Evolutionary conservation across 2,329 filamentous ascomycete genomes (phyloP).

Genomic region (Camillea tinctor): DNA sequence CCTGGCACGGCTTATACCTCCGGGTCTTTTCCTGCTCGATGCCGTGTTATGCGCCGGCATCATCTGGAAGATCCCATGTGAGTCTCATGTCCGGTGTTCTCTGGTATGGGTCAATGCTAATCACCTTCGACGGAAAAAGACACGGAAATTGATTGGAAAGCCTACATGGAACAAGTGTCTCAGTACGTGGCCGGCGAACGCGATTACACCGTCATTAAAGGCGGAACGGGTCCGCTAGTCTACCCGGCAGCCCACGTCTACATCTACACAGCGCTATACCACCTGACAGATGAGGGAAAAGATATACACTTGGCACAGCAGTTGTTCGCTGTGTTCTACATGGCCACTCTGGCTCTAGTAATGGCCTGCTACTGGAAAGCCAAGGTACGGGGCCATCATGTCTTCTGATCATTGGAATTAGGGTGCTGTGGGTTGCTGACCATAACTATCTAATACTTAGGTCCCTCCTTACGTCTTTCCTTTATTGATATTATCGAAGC

Average conservation of each 20-base stretch:
- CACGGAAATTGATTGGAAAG: slow-evolving; percentile 96
- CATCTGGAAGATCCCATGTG: slow-evolving; percentile 82
- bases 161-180: slow-evolving; percentile 92
- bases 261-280: slow-evolving; percentile 78
- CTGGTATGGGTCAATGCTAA: neutral
- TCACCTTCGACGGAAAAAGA: slow-evolving; percentile 47
- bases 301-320: slow-evolving; percentile 80
- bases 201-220: slow-evolving; percentile 82
- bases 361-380: slow-evolving; percentile 79
- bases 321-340: slow-evolving; percentile 77
- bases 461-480: slow-evolving; percentile 85
- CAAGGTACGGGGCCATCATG: slow-evolving; percentile 46
- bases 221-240: slow-evolving; percentile 87
- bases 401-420: neutral
- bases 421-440: neutral
- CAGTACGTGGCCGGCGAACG: slow-evolving; percentile 81
- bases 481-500: slow-evolving; percentile 83
- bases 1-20: slow-evolving; percentile 51
- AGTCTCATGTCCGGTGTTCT: slow-evolving; percentile 32
- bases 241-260: slow-evolving; percentile 95
- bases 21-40: slow-evolving; percentile 68
- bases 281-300: slow-evolving; percentile 71
- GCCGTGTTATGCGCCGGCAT: slow-evolving; percentile 69
- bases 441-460: slow-evolving; percentile 42
- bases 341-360: slow-evolving; percentile 72